Base-by-base conservation (phyloP, 2,329 filamentous ascomycete genomes). In the Colletotrichum gigasporum region DNA sequence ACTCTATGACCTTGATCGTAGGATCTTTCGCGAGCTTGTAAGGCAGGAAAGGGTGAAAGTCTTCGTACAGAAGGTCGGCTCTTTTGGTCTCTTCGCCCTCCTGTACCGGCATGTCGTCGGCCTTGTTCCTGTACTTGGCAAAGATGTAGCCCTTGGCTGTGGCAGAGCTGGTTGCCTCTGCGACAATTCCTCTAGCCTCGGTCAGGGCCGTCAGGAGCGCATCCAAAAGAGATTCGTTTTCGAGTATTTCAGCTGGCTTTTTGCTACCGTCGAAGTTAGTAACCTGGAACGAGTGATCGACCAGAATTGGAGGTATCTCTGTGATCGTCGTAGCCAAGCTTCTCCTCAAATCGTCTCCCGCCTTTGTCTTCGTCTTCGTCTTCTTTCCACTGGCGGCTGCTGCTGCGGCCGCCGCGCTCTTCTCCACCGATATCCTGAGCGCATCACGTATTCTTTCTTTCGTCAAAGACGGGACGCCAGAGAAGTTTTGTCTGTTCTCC, bases 21-120 rank as follows among this genome's bases (percentile, higher is more conserved):
- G 88, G 80, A 59, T 94, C 88, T 6, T 86, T 82, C 66, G 90
- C 87, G 66, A 97, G 91, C 69, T 98, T 95, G 20, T 85, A 82
- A 0, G 96, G 96, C 37, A 91, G 82, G 75, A 98, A 98, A 0
- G 96, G 96, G 70, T 98, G 95, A 71, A 97, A 98, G 71, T 99
- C 96, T 57, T 97, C 92, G 72, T 97, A 99, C 2, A 97, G 80
- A 5, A 96, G 74, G 45, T 82, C 80, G 4, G 80, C 76, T 9
- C 78, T 73, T 56, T 79, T 80, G 7, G 74, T 71, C 24, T 76
- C 67, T 4, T 77, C 74, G 1, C 74, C 78, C 9, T 78, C 75
- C 18, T 78, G 68, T 0, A 59, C 42, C 3, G 67, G 65, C 14
- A 72, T 74, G 4, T 54, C 63, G 1, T 68, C 67, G 6, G 39